Conservation (phyloP, 2,329 filamentous ascomycete genomes). For the Ophiocordyceps sinensis region DNA sequence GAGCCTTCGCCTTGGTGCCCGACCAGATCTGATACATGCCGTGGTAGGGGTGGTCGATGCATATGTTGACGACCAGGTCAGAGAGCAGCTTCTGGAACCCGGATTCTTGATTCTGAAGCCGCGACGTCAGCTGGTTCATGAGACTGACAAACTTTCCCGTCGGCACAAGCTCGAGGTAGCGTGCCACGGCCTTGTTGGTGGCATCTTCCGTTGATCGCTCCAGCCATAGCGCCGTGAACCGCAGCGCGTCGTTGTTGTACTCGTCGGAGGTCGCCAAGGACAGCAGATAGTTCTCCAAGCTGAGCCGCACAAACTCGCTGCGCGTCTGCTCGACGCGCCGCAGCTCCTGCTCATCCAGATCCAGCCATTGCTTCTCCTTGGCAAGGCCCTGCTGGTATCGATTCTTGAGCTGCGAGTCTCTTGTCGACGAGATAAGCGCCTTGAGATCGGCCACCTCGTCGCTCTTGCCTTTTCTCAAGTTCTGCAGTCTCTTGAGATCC, state of each 20-base stretch:
- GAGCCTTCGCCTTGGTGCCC: constrained; percentile 53
- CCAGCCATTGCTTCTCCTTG: constrained; percentile 76
- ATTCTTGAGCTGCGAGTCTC: constrained; percentile 36
- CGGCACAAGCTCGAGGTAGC: constrained; percentile 58
- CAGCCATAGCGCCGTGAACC: constrained; percentile 90
- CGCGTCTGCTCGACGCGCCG: constrained; percentile 62
- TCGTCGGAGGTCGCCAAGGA: constrained; percentile 74
- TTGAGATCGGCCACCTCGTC: constrained; percentile 67
- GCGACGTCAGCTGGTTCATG: constrained; percentile 95
- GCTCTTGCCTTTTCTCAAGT: constrained; percentile 64
- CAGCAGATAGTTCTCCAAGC: constrained; percentile 84
- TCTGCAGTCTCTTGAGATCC: constrained; percentile 69
- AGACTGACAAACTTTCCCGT: constrained; percentile 84
- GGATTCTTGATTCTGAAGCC: constrained; percentile 55
- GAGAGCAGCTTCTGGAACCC: constrained; percentile 68
- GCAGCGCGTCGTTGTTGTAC: constrained; percentile 76
- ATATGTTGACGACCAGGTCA: constrained; percentile 67
- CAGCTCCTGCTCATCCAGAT: constrained; percentile 80
- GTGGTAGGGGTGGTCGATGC: constrained; percentile 86
- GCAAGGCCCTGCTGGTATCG: constrained; percentile 45
- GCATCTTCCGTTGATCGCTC: constrained; percentile 64
- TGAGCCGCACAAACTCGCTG: constrained; percentile 72
- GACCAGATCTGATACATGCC: constrained; percentile 96
- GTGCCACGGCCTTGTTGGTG: constrained; percentile 64
- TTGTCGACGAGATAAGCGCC: constrained; percentile 36